Base-by-base conservation (phyloP, 2,329 filamentous ascomycete genomes). In the Thelonectria blattea region DNA sequence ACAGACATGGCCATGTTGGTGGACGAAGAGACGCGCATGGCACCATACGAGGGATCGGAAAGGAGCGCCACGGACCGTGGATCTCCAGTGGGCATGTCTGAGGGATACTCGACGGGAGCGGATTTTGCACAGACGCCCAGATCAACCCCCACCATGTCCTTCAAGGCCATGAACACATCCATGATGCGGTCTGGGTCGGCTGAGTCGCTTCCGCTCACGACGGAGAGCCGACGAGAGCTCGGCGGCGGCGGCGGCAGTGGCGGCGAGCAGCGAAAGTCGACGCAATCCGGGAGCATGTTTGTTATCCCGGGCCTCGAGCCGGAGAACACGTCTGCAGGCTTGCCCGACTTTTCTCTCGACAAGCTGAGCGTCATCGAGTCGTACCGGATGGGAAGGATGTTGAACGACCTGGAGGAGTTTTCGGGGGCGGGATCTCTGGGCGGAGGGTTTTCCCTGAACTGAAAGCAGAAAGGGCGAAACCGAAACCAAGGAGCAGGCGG, bases 401-500 rank as follows among this genome's bases (percentile, higher is more conserved):
- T 72, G 41, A 69, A 67, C 50, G 68, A 72, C 52, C 24, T 72
- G 37, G 64, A 65, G 48, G 67, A 66, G 20, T 71, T 72, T 47
- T 64, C 69, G 1, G 67, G 70, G 1, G 61, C 60, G 1, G 70
- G 64, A 6, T 60, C 42, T 2, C 49, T 69, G 39, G 64, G 62
- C 5, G 52, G 18, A 10, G 54, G 53, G 12, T 20, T 46, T 22
- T 55, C 45, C 14, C 15, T 20, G 27, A 42, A 61, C 41, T 37
- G 46, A 57, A 57, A 30, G 12, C 10, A 52, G 22, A 22, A 24
- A 15, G 22, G 22, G 27, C 20, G 24, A 43, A 47, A 32, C 24
- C 30, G 27, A 37, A 14, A 37, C n/a, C 27, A 9, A 14, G 14
- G 30, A 47, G 22, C 9, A 12, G 32, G 30, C 14, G 45, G 20